Base-by-base conservation (phyloP, 176 grass and related monocot genomes). In the Alopecurus myosuroides region DNA sequence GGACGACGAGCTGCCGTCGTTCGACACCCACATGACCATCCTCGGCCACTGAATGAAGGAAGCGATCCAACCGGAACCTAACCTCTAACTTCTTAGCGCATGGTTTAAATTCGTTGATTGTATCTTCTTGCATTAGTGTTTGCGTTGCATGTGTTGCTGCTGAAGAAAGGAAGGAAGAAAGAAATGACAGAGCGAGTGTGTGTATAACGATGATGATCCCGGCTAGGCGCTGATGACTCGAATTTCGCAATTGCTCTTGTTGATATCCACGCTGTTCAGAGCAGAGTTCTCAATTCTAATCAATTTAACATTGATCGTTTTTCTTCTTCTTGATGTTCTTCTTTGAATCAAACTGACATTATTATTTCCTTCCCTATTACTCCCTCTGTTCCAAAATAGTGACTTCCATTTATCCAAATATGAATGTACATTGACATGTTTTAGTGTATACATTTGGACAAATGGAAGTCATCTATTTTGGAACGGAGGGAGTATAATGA, bases 41-140 rank as follows among this genome's bases (percentile, higher is more conserved):
- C 87, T 92, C 57, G 91, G 91, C 64, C 91, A 92, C 67, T 92
- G 88, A 81, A 29, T 68, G 53, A 49, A 11, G 23, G 53, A 49
- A 11, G 23, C 2, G 18, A 9, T 64, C 61, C 14, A 33, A 33
- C 61, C 29, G 12, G 56, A 60, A 11, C 40, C 28, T 48, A 30
- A 20, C 55, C 34, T 60, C 56, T 62, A 11, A 46, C 28, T 65
- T 41, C 40, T 46, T 30, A 69, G 46, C 28, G 46, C 80, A 71
- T 57, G 36, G 67, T 31, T 74, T 34, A n/a, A n/a, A n/a, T n/a
- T n/a, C n/a, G 12, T 57, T 63, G 12, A 29, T 77, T 49, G 15
- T 81, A 13, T 84, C 70, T 63, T 85, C 57, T 60, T 83, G 11
- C 37, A 61, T 74, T 63, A 63, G 60, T 63, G 60, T 63, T 85